Evolutionary conservation across 129 eudicot genomes (phyloP).

Genomic region (Saposhnikovia divaricata): DNA sequence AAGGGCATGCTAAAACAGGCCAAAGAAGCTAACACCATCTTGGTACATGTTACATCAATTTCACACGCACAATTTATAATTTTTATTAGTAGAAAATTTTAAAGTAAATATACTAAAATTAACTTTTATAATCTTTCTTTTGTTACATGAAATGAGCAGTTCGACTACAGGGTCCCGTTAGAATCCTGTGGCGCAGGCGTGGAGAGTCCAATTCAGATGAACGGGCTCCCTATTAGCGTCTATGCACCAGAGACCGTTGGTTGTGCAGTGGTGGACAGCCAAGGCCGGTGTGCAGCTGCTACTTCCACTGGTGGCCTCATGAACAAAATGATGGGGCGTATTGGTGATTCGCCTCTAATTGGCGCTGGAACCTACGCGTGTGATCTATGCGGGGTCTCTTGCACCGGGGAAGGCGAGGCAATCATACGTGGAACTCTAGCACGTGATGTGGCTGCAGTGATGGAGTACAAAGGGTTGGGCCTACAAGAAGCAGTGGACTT

Average conservation of each 20-base stretch:
- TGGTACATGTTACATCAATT: conserved; percentile 30
- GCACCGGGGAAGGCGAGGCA: conserved; percentile 98
- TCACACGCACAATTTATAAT: not conserved
- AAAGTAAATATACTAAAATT: not conserved
- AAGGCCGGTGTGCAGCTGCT: conserved; percentile 90
- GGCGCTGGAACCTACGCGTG: conserved; percentile 92
- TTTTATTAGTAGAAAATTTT: not conserved
- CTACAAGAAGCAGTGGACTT: conserved; percentile 85
- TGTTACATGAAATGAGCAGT: conserved; percentile 29
- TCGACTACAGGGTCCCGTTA: conserved; percentile 75
- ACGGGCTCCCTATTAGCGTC: conserved; percentile 71
- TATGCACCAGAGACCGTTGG: conserved; percentile 93
- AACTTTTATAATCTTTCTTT: not conserved
- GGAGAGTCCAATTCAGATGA: conserved; percentile 59
- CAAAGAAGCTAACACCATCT: conserved; percentile 77
- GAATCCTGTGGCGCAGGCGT: conserved; percentile 55
- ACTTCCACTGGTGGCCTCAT: conserved; percentile 93
- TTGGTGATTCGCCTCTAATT: conserved; percentile 81
- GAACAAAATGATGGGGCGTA: conserved; percentile 75
- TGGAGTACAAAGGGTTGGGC: conserved; percentile 82
- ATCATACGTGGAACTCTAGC: conserved; percentile 82
- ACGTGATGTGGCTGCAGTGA: conserved; percentile 89
- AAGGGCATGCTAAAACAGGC: conserved; percentile 77
- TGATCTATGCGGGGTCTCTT: conserved; percentile 67
- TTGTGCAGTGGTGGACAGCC: conserved; percentile 76